Conservation (phyloP, 768 basidiomycete species). For the Pleurotus platypus region DNA sequence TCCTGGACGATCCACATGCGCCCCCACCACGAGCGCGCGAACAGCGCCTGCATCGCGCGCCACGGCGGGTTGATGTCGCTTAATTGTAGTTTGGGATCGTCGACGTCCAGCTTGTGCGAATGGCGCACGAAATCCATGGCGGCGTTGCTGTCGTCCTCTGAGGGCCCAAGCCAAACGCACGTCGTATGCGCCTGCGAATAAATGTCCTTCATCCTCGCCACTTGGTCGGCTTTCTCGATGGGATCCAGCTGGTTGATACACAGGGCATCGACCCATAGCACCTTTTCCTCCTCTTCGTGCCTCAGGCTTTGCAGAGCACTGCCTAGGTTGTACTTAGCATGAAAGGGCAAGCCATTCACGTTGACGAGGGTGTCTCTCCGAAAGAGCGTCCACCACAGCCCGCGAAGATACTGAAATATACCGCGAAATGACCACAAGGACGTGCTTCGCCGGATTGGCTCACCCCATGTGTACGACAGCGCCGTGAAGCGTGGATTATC, state of each 20-base stretch:
- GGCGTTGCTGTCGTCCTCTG: not conserved
- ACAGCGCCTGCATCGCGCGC: not conserved
- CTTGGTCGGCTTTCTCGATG: not conserved
- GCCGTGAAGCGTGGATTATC: not conserved
- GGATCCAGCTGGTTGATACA: conserved; percentile 1
- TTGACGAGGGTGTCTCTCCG: not conserved
- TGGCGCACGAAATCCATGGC: not conserved
- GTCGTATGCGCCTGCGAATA: conserved; percentile 3
- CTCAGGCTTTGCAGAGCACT: not conserved
- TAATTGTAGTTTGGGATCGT: not conserved
- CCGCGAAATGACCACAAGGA: not conserved
- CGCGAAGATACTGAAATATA: not conserved
- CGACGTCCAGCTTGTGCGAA: not conserved
- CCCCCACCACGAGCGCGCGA: conserved; percentile 1
- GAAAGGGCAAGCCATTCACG: not conserved
- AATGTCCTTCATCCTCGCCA: conserved; percentile 1
- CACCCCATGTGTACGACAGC: conserved; percentile 2
- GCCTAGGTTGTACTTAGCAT: not conserved
- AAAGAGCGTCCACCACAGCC: not conserved
- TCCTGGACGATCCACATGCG: conserved; percentile 5
- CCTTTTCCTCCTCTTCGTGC: not conserved
- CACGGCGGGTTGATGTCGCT: not conserved
- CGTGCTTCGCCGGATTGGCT: not conserved
- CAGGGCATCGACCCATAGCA: conserved; percentile 1
- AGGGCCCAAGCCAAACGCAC: not conserved